Conservation (phyloP, 495 filamentous ascomycete species). For the Terfezia boudieri region DNA sequence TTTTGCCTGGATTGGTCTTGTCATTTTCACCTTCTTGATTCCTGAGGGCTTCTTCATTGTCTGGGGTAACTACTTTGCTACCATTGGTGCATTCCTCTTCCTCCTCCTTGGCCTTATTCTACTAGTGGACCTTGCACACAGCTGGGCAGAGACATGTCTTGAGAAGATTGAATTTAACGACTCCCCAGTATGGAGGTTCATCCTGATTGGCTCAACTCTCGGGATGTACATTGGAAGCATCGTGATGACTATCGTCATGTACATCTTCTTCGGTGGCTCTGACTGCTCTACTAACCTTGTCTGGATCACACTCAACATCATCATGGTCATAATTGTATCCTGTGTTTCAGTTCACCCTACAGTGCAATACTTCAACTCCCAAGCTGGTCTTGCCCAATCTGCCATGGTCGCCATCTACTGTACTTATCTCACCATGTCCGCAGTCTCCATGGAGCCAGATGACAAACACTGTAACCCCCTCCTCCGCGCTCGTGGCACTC, state of each 20-base stretch:
- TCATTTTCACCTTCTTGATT: conserved; percentile 85
- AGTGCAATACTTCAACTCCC: conserved; percentile 78
- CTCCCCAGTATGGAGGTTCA: conserved; percentile 56
- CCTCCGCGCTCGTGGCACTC: conserved; percentile 67
- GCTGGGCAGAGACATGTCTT: conserved; percentile 93
- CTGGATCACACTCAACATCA: conserved; percentile 53
- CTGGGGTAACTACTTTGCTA: conserved; percentile 85
- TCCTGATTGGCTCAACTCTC: conserved; percentile 79
- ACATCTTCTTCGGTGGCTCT: conserved; percentile 73
- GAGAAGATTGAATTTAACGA: conserved; percentile 79
- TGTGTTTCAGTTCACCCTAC: conserved; percentile 70
- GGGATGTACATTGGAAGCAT: conserved; percentile 81
- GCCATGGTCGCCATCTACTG: conserved; percentile 97
- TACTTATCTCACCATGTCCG: conserved; percentile 95
- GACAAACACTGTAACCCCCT: conserved; percentile 86
- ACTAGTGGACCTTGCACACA: conserved; percentile 83
- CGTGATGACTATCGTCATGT: conserved; percentile 90
- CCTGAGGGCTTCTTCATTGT: conserved; percentile 86
- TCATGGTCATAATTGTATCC: conserved; percentile 64
- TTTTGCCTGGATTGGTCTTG: conserved; percentile 62
- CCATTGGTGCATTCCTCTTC: conserved; percentile 80
- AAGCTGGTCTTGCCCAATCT: conserved; percentile 82
- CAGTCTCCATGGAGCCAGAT: conserved; percentile 96
- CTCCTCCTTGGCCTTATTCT: conserved; percentile 79
- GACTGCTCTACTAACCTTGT: conserved; percentile 41